Evolutionary conservation across 192 early-diverging fungal species (phyloP).

Genomic region (Gonapodya prolifera): DNA sequence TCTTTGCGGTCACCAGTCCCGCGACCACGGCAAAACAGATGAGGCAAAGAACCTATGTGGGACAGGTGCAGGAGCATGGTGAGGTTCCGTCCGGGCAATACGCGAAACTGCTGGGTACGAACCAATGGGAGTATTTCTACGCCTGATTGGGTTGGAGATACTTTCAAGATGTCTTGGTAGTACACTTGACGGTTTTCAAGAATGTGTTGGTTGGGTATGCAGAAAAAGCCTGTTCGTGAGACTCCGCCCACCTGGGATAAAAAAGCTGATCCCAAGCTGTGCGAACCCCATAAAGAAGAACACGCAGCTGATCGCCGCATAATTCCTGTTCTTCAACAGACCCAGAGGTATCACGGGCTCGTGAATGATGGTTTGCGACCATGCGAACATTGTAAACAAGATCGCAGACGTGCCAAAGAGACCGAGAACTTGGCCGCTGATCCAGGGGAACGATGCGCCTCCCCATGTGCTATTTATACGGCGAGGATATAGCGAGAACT

Average conservation of each 20-base stretch:
- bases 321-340: constrained; percentile 7
- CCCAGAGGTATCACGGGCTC: constrained; percentile 3
- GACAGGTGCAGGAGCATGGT: background rate
- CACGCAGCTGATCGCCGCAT: background rate
- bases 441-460: background rate
- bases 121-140: background rate
- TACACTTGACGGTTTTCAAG: no score
- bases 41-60: no score
- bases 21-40: background rate
- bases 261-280: background rate
- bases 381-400: background rate
- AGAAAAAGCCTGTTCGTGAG: no score
- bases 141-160: background rate
- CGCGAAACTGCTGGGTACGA: background rate
- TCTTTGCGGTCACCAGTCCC: background rate
- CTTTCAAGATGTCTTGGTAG: background rate
- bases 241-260: background rate
- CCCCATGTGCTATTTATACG: background rate
- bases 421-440: background rate
- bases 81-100: background rate
- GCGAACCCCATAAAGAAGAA: background rate
- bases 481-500: background rate
- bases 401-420: background rate
- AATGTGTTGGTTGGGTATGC: no score
- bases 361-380: background rate